Percentiles rank a stretch among this genome's conserved stretches.
These are phyloP conservation scores for Hanseniaspora gamundiae DNA, from an alignment of 1,139 yeast genomes.

Conservation along the genomic window DNA sequence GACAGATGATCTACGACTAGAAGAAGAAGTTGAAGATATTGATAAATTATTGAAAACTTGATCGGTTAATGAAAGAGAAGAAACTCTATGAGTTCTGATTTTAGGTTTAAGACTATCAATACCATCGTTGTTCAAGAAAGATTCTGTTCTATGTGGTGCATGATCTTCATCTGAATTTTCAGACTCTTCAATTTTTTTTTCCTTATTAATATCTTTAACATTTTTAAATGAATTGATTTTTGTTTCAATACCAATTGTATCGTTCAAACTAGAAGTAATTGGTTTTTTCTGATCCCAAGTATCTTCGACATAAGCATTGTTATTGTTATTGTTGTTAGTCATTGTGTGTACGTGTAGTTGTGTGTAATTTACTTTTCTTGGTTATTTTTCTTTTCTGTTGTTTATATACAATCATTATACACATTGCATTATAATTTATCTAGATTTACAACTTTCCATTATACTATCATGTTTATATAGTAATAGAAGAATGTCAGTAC, in stretches of 20 bases:
- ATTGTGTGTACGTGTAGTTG: too few species aligned
- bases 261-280: too few species aligned
- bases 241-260: too few species aligned
- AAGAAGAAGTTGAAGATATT: not conserved
- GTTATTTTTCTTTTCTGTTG: too few species aligned
- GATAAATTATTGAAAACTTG: constrained; percentile 39
- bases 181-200: not conserved
- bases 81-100: constrained; percentile 39
- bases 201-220: not conserved
- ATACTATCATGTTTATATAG: too few species aligned
- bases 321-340: too few species aligned
- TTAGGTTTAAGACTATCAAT: constrained; percentile 54
- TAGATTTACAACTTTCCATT: too few species aligned
- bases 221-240: not conserved
- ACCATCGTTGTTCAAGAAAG: constrained; percentile 60
- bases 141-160: constrained; percentile 17
- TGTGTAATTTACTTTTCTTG: not conserved
- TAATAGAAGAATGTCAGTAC: too few species aligned
- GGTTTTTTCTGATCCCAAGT: too few species aligned
- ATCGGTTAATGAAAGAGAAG: constrained; percentile 59
- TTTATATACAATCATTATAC: too few species aligned
- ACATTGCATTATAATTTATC: too few species aligned
- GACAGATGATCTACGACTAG: not conserved
- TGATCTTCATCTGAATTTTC: not conserved
- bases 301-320: too few species aligned